Conservation (phyloP, 768 basidiomycete species). For the Termitomyces sp. region DNA sequence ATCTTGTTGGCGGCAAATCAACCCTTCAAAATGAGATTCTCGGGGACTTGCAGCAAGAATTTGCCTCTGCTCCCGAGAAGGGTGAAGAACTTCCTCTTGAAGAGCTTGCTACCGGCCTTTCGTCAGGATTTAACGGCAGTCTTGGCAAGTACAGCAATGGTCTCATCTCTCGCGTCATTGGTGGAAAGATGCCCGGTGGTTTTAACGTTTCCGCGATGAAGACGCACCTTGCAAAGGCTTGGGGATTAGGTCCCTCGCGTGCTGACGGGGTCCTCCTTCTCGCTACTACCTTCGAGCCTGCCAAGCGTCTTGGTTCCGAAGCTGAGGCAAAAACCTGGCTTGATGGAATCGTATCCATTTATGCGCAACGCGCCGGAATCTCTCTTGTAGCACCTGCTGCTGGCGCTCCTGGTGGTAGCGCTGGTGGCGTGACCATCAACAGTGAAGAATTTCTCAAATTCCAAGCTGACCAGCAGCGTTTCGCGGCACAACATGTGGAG, state of each 20-base stretch:
- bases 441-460: constrained; percentile 98
- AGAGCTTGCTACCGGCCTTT: constrained; percentile 85
- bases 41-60: constrained; percentile 95
- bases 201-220: constrained; percentile 95
- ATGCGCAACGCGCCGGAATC: constrained; percentile 88
- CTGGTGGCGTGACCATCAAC: constrained; percentile 87
- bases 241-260: constrained; percentile 91
- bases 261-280: constrained; percentile 88
- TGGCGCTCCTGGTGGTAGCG: constrained; percentile 56
- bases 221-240: constrained; percentile 81
- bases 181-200: constrained; percentile 97
- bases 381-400: constrained; percentile 68
- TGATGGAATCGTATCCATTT: constrained; percentile 75
- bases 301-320: constrained; percentile 90
- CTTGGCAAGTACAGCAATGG: constrained; percentile 94
- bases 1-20: constrained; percentile 97
- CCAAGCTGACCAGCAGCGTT: constrained; percentile 88
- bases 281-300: constrained; percentile 88
- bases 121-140: constrained; percentile 74
- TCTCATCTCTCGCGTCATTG: constrained; percentile 85
- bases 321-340: constrained; percentile 92
- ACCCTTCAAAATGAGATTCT: constrained; percentile 98
- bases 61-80: constrained; percentile 93
- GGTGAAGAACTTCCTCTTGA: constrained; percentile 96
- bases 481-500: constrained; percentile 90